Evolutionary conservation across 2,329 filamentous ascomycete species (phyloP).

Genomic region (Aspergillus latus): DNA sequence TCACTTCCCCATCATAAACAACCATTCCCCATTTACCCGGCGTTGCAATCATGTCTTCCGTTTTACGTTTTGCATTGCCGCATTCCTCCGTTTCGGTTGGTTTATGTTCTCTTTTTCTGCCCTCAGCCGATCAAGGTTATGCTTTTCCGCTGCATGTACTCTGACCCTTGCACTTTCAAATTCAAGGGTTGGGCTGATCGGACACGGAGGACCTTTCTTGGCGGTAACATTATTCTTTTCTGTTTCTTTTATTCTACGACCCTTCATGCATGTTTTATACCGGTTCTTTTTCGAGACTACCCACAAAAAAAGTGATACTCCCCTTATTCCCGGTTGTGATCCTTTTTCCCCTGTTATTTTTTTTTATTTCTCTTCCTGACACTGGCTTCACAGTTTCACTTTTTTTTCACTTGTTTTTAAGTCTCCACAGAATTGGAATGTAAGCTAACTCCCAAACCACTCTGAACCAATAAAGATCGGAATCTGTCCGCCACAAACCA

Average conservation of each 20-base stretch:
- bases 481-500: neutral
- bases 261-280: conserved; percentile 18
- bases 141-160: neutral
- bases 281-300: conserved; percentile 13
- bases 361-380: conserved; percentile 4
- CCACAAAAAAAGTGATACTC: conserved; percentile 25
- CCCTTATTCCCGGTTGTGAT: conserved; percentile 18
- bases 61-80: conserved; percentile 28
- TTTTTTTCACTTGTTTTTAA: conserved; percentile 8
- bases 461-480: conserved; percentile 9
- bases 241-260: conserved; percentile 2
- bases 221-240: conserved; percentile 12
- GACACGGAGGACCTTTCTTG: conserved; percentile 10
- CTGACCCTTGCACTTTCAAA: neutral
- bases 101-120: conserved; percentile 20
- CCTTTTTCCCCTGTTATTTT: conserved; percentile 3
- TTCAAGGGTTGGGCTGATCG: conserved; percentile 7
- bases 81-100: conserved; percentile 26
- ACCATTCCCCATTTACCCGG: conserved; percentile 23
- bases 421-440: conserved; percentile 6
- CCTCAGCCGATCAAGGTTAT: conserved; percentile 12
- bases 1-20: conserved; percentile 24
- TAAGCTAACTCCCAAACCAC: conserved; percentile 5
- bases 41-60: conserved; percentile 29
- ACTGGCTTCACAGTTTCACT: conserved; percentile 12